phyloP scores from a whole-genome alignment of 2,329 filamentous ascomycete species.

The Scedosporium dehoogii region DNA sequence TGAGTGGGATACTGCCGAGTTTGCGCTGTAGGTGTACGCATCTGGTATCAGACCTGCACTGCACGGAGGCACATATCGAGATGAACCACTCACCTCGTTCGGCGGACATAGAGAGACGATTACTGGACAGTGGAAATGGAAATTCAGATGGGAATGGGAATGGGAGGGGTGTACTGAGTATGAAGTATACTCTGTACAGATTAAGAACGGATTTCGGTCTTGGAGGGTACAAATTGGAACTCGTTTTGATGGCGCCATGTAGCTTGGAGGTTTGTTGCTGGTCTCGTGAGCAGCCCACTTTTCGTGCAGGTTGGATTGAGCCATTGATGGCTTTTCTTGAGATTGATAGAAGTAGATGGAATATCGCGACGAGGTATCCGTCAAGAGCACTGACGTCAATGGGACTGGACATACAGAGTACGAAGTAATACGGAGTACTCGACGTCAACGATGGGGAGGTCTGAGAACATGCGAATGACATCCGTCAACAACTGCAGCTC shows the following conservation, averaged over 20 bases:
- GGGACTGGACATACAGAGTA: background rate
- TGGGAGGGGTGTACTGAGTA: background rate
- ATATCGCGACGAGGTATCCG: background rate
- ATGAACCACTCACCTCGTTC: too few relatives aligned
- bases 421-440: background rate
- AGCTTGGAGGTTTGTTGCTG: background rate
- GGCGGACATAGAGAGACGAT: too few relatives aligned
- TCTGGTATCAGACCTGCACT: too few relatives aligned
- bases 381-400: background rate
- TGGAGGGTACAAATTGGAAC: background rate
- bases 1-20: too few relatives aligned
- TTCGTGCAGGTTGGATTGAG: background rate
- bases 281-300: background rate
- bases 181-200: background rate
- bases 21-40: too few relatives aligned
- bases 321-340: background rate
- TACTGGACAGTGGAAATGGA: too few relatives aligned
- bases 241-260: background rate
- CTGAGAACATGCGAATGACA: background rate
- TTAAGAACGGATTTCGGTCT: background rate
- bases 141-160: background rate
- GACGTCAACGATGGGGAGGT: background rate
- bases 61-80: too few relatives aligned
- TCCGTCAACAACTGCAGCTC: background rate
- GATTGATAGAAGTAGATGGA: background rate